phyloP scores from a whole-genome alignment of 306 rosid genomes.

The Cucurbita pepo region DNA sequence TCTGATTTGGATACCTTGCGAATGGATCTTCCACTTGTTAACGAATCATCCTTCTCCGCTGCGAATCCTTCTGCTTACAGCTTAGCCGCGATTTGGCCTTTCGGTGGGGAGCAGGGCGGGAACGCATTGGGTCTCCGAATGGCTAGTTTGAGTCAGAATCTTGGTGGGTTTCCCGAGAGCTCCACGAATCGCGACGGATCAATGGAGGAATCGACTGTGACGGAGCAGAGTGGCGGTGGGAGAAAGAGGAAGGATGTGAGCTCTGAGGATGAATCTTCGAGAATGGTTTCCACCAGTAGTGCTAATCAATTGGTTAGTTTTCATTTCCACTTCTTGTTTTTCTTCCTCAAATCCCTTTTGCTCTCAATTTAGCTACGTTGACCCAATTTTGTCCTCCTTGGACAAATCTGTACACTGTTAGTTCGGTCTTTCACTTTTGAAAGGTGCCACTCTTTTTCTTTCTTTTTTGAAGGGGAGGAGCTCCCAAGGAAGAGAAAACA shows the following conservation, averaged over 20 bases:
- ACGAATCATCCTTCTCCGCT: conserved; percentile 64
- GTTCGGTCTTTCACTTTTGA: not conserved
- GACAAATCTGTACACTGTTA: not conserved
- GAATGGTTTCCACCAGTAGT: conserved; percentile 38
- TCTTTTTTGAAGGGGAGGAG: conserved; percentile 1
- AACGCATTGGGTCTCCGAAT: conserved; percentile 35
- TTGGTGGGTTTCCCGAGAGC: conserved; percentile 19
- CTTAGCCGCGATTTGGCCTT: conserved; percentile 79
- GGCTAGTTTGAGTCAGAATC: conserved; percentile 16
- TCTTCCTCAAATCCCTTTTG: not conserved
- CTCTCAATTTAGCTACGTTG: not conserved
- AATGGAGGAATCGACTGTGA: conserved; percentile 55
- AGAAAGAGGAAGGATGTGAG: conserved; percentile 48
- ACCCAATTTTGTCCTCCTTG: not conserved
- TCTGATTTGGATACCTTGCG: not conserved
- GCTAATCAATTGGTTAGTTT: conserved; percentile 43
- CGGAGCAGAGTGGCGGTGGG: conserved; percentile 37
- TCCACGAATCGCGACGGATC: conserved; percentile 35
- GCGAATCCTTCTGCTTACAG: conserved; percentile 56
- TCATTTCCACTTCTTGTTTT: not conserved
- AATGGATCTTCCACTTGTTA: conserved; percentile 71
- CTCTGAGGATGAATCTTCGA: conserved; percentile 59
- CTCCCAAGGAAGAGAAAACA: not conserved
- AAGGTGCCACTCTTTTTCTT: not conserved
- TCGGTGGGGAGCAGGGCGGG: conserved; percentile 11